Evolutionary conservation across 306 rosid species (phyloP), one percentile per base, ranked within the genome.

Genomic region (Cucumis sativus): DNA sequence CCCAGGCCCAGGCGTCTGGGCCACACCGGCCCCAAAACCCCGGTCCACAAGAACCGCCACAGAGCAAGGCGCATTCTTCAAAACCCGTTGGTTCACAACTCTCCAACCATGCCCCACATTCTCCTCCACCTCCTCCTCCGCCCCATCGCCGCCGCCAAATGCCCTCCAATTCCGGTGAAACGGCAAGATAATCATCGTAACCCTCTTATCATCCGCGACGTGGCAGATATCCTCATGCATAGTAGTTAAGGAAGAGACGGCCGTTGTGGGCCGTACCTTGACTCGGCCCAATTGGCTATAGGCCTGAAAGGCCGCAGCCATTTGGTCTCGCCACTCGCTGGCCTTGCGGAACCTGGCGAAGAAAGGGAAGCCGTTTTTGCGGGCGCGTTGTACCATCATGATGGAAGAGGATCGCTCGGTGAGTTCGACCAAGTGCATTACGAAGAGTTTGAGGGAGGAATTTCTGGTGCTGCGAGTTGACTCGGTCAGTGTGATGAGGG

Each of bases 171-270:
- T 89, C 61, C 84, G 87, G 67, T 94, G 95, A 66, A 94, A 94
- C 2, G 96, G 92, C 39, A 94, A 64, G 43, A 91, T 77, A 76
- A 94, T 90, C 88, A 94, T 81, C 7, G 96, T 64, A 14, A 82
- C 92, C 78, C 90, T 71, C 82, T 89, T 89, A 3, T 91, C 90
- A 40, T 90, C 91, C 0, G 98, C 97, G 77, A 82, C 93, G 20
- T 88, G 89, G 84, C 98, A 90, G 0, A 94, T 80, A 17, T 94
- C 98, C 68, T 90, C 85, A 1, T 94, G 86, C 96, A 94, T 91
- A 1, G 91, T 88, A 41, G 92, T 77, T 21, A 94, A n/a, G 1
- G 97, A 65, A 0, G 96, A 94, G 3, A 94, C 77, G 0, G 91
- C 91, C 0, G 92, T 94, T 0, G 97, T 89, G 78, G 96, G 95